These are phyloP conservation scores for Apiospora sp. DNA, from an alignment of 2,329 filamentous ascomycete genomes.

Conservation along the genomic window DNA sequence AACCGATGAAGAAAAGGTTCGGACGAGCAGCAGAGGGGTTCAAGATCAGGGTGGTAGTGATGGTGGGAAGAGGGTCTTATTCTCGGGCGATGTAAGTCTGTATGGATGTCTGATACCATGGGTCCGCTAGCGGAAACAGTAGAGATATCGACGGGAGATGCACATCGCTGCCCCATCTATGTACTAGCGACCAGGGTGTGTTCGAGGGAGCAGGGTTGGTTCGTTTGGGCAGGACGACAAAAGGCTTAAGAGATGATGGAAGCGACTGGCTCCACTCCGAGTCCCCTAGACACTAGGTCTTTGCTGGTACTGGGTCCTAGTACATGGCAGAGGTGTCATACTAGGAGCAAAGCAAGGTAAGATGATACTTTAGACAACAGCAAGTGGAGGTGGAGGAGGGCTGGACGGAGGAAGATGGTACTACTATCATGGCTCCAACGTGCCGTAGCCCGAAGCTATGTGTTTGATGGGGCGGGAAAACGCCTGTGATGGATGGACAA, in stretches of 20 bases:
- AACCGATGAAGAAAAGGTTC: conserved; percentile 27
- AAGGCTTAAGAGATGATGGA: conserved; percentile 17
- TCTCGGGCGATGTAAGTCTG: conserved; percentile 36
- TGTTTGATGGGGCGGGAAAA: conserved; percentile 20
- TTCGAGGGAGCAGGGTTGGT: conserved; percentile 15
- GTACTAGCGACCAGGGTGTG: conserved; percentile 1
- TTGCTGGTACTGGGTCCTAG: conserved; percentile 4
- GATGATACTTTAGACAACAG: conserved; percentile 16
- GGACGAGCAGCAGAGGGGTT: conserved; percentile 42
- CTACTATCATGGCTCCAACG: conserved; percentile 19
- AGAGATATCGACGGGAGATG: conserved; percentile 43
- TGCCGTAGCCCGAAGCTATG: conserved; percentile 11
- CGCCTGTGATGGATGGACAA: background rate
- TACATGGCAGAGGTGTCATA: conserved; percentile 9
- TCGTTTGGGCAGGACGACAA: conserved; percentile 7
- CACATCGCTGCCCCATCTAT: conserved; percentile 37
- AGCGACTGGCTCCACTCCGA: conserved; percentile 19
- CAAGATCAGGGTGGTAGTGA: conserved; percentile 41
- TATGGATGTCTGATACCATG: conserved; percentile 41
- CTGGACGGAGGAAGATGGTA: conserved; percentile 10
- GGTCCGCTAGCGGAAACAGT: conserved; percentile 42
- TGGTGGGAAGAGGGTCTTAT: conserved; percentile 41
- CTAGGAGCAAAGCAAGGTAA: conserved; percentile 9
- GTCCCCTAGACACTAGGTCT: background rate
- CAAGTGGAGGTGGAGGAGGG: conserved; percentile 15